Base-by-base conservation (phyloP, 1,139 yeast genomes). In the Groenewaldozyma sp. region DNA sequence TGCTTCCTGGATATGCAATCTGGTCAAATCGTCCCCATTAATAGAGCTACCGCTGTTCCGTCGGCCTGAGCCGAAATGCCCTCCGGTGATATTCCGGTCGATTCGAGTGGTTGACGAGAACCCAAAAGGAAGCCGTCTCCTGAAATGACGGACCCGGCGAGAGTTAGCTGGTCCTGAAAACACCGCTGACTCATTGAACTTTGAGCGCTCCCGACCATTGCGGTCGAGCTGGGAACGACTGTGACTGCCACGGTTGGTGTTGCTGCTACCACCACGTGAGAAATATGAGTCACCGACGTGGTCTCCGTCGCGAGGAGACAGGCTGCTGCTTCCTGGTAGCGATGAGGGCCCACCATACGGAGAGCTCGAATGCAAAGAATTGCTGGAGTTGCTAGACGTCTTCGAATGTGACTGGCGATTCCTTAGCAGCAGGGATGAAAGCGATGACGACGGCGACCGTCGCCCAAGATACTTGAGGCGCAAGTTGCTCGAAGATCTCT, bases 401-500 rank as follows among this genome's bases (percentile, higher is more conserved):
- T 58, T 55, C 3, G 61, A 54, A 28, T 54, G 50, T 9, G 55
- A 37, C 26, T 48, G 48, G 22, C 48, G 44, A 27, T 53, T 47
- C 34, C 46, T 40, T 3, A 52, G 45, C 3, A 51, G 47, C 10
- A 58, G 39, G 2, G 62, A 57, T 1, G 63, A 58, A 32, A 59
- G 43, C 1, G 63, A 58, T 3, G 63, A 59, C 3, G 61, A 55
- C 2, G 63, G 57, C 4, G 63, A 59, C 18, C 53, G 38, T 16
- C 60, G 47, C 10, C 51, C 49, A 36, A 26, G 14, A 34, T 34
- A 22, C 41, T 31, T 19, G 36, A 33, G 22, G 40, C 40, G 14
- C 48, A 43, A 4, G 38, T 24, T 16, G 26, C 37, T 20, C 33
- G 34, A 17, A n/a, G 35, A 24, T 27, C 24, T 34, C 39, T 32